Base-by-base conservation (phyloP, 768 basidiomycete genomes). In the Sarcomyxa edulis region DNA sequence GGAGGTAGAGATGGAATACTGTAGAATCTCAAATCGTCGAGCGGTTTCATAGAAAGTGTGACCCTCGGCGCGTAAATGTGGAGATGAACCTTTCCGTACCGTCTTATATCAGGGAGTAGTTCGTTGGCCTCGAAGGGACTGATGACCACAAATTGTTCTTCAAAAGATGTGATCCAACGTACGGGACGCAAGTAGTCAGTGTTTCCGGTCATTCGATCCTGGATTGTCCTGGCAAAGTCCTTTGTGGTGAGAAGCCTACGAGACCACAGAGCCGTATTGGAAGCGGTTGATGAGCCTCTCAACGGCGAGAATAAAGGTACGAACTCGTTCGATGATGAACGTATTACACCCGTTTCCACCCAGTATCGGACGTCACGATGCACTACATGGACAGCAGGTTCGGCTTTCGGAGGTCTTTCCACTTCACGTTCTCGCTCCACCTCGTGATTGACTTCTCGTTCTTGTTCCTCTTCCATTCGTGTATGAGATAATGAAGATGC, bases 391-490 rank as follows among this genome's bases (percentile, higher is more conserved):
- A 34, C 6, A 6, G 56, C 58, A 5, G 66, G 47, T 4, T 23
- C 23, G 3, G 56, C 55, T 20, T 30, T 51, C 1, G 56, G 46
- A 4, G 68, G 64, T 5, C 68, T 55, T 46, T 68, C 53, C 1
- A 63, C 42, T 37, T 71, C 56, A 7, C 49, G 53, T 41, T 75
- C 71, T 5, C 47, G 51, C 45, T 73, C 70, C 4, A 60, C 52
- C 47, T 76, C 68, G 14, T 64, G 65, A 5, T 48, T 43, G 6
- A 76, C 52, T 40, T 76, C 71, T 18, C 72, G 53, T 37, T 76
- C 74, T 42, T 75, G 73, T 42, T 75, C 74, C 45, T 74, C 71
- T 20, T 64, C 64, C 49, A 69, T 49, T 24, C 39, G 47, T 15
- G 24, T 42, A n/a, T 51, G 43, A 9, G 34, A 25, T 4, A 62